These are phyloP conservation scores for Ceratocystis albifundus DNA, from an alignment of 2,329 filamentous ascomycete species.

Conservation along the genomic window DNA sequence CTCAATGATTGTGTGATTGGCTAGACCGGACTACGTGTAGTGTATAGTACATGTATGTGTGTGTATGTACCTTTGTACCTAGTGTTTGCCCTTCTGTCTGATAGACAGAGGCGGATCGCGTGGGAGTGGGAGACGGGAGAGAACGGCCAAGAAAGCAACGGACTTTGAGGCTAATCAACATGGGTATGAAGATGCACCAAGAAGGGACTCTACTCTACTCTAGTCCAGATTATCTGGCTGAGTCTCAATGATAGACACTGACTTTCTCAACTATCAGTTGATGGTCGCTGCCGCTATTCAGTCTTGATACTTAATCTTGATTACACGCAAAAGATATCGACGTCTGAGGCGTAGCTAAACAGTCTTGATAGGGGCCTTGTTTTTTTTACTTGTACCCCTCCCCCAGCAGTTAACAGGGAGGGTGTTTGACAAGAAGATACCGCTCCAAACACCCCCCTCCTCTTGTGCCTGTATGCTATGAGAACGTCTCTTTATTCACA, in stretches of 20 bases:
- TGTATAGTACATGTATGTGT: neutral
- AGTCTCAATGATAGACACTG: neutral
- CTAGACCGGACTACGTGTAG: neutral
- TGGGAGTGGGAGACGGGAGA: neutral
- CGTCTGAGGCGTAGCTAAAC: neutral
- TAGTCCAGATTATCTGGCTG: neutral
- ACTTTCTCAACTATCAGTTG: neutral
- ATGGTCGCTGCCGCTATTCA: neutral
- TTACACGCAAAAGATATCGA: neutral
- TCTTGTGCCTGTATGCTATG: neutral
- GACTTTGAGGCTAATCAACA: neutral
- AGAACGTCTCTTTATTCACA: neutral
- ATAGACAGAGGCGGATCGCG: neutral
- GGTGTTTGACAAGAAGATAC: slow-evolving; percentile 2
- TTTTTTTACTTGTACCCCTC: neutral
- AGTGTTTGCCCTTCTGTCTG: neutral
- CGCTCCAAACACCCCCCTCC: neutral
- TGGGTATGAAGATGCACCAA: neutral
- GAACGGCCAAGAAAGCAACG: neutral
- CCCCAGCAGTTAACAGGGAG: neutral
- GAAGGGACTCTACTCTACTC: neutral
- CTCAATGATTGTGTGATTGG: neutral
- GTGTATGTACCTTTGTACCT: neutral
- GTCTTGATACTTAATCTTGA: neutral
- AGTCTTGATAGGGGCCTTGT: neutral